Percentiles rank a stretch among this genome's conserved stretches.
phyloP scores from a whole-genome alignment of 371 early-diverging fungal genomes.

The Mucor irregularis region DNA sequence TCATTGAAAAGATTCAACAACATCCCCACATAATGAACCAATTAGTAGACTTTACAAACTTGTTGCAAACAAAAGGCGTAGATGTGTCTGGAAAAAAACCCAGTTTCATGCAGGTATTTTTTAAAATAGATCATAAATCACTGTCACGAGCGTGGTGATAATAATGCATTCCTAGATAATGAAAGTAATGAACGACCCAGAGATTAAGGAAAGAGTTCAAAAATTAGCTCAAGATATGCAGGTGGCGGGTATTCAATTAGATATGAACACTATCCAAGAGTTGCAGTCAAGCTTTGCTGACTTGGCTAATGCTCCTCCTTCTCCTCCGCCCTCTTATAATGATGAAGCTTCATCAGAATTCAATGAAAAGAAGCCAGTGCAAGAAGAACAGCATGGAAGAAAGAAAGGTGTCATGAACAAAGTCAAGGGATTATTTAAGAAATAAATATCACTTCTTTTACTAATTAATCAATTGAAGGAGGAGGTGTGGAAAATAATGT shows the following conservation, averaged over 20 bases:
- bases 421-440: conserved; percentile 43
- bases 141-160: background rate
- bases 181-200: conserved; percentile 47
- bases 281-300: conserved; percentile 26
- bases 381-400: conserved; percentile 15
- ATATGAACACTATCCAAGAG: conserved; percentile 41
- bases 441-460: conserved; percentile 18
- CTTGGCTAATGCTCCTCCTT: background rate
- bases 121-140: background rate
- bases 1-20: conserved; percentile 33
- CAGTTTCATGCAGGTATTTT: conserved; percentile 32
- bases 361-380: background rate
- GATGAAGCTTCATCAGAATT: background rate
- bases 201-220: conserved; percentile 27
- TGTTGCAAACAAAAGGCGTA: conserved; percentile 38
- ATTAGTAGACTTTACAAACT: conserved; percentile 32
- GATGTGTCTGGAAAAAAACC: conserved; percentile 32
- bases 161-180: conserved; percentile 22
- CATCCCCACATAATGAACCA: conserved; percentile 44
- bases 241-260: conserved; percentile 43
- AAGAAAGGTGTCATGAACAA: conserved; percentile 28
- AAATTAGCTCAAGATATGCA: conserved; percentile 36
- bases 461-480: background rate
- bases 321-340: background rate
- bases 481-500: background rate